phyloP scores from a whole-genome alignment of 208 protist species.

The Leptomonas seymouri region DNA sequence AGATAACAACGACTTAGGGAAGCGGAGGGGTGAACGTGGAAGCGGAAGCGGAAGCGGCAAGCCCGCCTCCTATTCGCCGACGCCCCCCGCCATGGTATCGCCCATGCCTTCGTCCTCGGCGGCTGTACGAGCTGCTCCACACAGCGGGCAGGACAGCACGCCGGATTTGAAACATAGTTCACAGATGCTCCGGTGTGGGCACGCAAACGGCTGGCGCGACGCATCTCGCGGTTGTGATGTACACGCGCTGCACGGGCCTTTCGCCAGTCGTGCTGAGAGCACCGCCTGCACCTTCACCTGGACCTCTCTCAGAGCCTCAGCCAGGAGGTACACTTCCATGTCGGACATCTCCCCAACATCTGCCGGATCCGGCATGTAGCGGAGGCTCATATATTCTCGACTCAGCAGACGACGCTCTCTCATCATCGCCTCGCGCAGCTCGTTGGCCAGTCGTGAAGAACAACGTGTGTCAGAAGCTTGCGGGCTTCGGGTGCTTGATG shows the following conservation, averaged over 20 bases:
- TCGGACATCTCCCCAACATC: conserved; percentile 78
- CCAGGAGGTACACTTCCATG: conserved; percentile 63
- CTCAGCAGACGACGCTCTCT: conserved; percentile 57
- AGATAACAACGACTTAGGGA: no score
- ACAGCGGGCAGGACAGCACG: conserved; percentile 54
- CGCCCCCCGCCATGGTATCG: not conserved
- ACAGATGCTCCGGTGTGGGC: conserved; percentile 43
- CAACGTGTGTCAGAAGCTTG: not conserved
- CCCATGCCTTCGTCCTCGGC: not conserved
- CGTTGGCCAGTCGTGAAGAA: conserved; percentile 11
- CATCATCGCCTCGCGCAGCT: conserved; percentile 41
- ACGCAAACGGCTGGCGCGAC: conserved; percentile 30
- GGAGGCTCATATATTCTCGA: conserved; percentile 42
- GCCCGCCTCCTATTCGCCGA: not conserved
- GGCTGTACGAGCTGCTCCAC: conserved; percentile 31
- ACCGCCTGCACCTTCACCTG: conserved; percentile 41
- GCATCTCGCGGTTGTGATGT: not conserved
- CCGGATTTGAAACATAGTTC: conserved; percentile 35
- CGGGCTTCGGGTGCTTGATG: not conserved
- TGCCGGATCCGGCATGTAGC: conserved; percentile 67
- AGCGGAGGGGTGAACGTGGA: no score
- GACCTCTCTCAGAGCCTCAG: conserved; percentile 40
- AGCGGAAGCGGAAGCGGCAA: no score
- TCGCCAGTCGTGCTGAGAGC: conserved; percentile 42
- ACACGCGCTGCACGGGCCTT: conserved; percentile 53